Evolutionary conservation across 163 green algal species (phyloP).

Genomic region (Scenedesmus sp.): DNA sequence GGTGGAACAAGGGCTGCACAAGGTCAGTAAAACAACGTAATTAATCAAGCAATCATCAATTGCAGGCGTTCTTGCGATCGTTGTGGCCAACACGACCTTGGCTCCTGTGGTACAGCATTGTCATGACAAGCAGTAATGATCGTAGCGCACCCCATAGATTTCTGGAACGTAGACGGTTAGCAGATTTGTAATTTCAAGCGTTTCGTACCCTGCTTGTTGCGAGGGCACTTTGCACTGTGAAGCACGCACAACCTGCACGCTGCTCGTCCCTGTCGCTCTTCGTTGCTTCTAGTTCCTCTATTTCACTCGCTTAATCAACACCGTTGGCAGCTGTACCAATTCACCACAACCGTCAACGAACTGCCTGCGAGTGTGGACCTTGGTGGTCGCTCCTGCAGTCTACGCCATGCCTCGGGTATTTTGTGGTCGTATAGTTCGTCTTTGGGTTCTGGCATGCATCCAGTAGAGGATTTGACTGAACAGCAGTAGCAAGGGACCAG

Average conservation of each 20-base stretch:
- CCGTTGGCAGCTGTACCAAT: neutral
- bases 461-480: neutral
- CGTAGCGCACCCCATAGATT: neutral
- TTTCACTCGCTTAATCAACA: neutral
- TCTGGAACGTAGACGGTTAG: neutral
- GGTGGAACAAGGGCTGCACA: no score
- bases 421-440: neutral
- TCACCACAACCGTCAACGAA: conserved; percentile 2
- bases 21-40: neutral
- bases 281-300: neutral
- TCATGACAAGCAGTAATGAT: neutral
- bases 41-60: neutral
- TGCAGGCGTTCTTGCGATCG: neutral
- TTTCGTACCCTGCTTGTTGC: neutral
- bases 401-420: neutral
- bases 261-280: neutral
- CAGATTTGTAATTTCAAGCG: neutral
- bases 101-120: neutral
- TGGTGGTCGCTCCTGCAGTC: neutral
- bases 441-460: neutral
- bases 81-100: neutral
- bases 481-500: neutral
- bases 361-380: neutral
- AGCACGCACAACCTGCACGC: neutral
- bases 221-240: neutral